A percentile compares a stretch with the other conserved stretches of the same genome.
These are phyloP conservation scores for Rhododendron griersonianum DNA, from an alignment of 148 eudicot species.

Conservation along the genomic window DNA sequence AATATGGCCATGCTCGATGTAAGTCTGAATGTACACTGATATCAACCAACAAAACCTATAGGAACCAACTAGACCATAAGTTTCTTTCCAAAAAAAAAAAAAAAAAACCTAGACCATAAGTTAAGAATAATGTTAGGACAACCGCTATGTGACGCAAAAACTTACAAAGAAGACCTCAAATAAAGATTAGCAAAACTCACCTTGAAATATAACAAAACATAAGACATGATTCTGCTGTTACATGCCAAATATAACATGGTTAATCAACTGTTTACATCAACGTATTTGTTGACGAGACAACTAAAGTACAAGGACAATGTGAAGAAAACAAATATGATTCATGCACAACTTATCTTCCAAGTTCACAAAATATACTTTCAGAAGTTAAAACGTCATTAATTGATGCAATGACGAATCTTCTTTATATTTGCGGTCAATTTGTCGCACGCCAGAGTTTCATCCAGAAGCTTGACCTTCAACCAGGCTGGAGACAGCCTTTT, in stretches of 20 bases:
- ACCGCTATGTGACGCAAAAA: background rate
- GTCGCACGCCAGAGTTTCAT: background rate
- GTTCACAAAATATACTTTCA: background rate
- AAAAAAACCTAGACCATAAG: background rate
- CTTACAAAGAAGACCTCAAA: background rate
- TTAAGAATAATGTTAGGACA: background rate
- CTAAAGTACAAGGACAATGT: background rate
- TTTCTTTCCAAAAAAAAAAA: background rate
- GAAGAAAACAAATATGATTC: background rate
- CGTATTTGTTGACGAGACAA: background rate
- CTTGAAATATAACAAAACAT: background rate
- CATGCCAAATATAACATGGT: background rate
- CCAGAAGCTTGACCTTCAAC: background rate
- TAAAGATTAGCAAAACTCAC: background rate
- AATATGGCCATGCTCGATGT: background rate
- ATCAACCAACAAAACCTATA: background rate
- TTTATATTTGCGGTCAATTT: background rate
- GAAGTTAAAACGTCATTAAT: background rate
- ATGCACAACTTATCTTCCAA: background rate
- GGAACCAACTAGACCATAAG: background rate
- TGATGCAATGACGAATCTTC: background rate
- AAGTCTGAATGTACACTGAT: background rate
- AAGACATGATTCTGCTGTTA: background rate
- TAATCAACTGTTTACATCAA: background rate
- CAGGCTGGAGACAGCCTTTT: conserved; percentile 4